These are phyloP conservation scores for Creolimax fragrantissima DNA, from an alignment of 78 protist species.

Conservation along the genomic window DNA sequence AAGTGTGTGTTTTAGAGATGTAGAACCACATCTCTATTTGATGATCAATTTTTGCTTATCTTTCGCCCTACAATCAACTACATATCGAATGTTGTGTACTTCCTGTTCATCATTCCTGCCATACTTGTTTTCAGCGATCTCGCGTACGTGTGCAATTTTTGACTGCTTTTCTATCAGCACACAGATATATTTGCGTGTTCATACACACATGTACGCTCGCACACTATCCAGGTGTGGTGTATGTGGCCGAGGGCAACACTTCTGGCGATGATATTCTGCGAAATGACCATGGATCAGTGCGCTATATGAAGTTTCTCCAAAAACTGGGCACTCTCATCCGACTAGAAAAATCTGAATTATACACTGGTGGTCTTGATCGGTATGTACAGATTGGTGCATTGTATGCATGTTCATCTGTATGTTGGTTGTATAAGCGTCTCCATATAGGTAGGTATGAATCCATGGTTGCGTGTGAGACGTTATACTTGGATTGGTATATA, in stretches of 20 bases:
- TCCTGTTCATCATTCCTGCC: no score
- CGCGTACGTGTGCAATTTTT: no score
- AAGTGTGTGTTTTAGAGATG: no score
- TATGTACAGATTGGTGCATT: not conserved
- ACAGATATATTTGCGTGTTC: not conserved
- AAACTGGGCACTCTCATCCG: not conserved
- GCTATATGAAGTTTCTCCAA: not conserved
- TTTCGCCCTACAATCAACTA: no score
- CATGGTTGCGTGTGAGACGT: not conserved
- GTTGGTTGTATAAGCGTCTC: not conserved
- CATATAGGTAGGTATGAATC: not conserved
- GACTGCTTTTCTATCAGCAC: no score
- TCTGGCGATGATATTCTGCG: not conserved
- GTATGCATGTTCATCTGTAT: not conserved
- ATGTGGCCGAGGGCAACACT: not conserved
- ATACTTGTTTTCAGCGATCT: no score
- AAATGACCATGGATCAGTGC: not conserved
- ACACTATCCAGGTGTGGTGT: constrained; percentile 1
- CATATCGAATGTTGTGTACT: no score
- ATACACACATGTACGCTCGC: not conserved
- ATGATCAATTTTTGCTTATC: no score
- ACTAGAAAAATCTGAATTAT: not conserved
- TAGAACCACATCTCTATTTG: no score
- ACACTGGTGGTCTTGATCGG: constrained; percentile 25
- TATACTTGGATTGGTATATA: not conserved